Conservation (phyloP, 2,329 filamentous ascomycete species). For the Corinectria fuckeliana region DNA sequence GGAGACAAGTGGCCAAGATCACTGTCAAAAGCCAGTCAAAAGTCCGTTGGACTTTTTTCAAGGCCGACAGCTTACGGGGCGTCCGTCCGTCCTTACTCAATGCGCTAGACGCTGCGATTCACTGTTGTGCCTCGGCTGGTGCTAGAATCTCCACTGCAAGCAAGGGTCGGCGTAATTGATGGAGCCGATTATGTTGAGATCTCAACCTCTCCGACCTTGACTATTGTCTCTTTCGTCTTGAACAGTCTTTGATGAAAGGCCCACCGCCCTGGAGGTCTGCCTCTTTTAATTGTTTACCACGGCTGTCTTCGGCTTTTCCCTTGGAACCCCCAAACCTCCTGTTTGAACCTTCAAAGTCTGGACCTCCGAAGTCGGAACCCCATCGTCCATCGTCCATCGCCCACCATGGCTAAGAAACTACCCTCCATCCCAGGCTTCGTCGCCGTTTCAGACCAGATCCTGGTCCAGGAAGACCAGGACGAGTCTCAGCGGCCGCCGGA, state of each 20-base stretch:
- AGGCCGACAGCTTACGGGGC: neutral
- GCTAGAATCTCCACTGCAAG: conserved; percentile 4
- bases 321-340: too few relatives aligned
- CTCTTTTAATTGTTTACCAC: too few relatives aligned
- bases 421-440: conserved; percentile 49
- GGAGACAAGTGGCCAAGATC: neutral
- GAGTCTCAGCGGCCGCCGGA: conserved; percentile 25
- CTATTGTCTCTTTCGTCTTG: too few relatives aligned
- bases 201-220: conserved; percentile 8
- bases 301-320: too few relatives aligned
- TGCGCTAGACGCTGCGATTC: neutral
- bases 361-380: neutral
- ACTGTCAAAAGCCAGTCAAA: neutral
- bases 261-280: too few relatives aligned
- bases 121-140: conserved; percentile 6
- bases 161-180: conserved; percentile 7
- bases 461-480: conserved; percentile 47
- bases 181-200: conserved; percentile 16
- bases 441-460: conserved; percentile 55
- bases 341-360: too few relatives aligned
- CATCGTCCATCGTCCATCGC: too few relatives aligned
- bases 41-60: neutral
- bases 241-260: neutral
- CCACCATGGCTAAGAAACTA: conserved; percentile 29
- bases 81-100: neutral